These are phyloP conservation scores for Saccharomycopsis lassenensis DNA, from an alignment of 805 yeast species.

Conservation along the genomic window DNA sequence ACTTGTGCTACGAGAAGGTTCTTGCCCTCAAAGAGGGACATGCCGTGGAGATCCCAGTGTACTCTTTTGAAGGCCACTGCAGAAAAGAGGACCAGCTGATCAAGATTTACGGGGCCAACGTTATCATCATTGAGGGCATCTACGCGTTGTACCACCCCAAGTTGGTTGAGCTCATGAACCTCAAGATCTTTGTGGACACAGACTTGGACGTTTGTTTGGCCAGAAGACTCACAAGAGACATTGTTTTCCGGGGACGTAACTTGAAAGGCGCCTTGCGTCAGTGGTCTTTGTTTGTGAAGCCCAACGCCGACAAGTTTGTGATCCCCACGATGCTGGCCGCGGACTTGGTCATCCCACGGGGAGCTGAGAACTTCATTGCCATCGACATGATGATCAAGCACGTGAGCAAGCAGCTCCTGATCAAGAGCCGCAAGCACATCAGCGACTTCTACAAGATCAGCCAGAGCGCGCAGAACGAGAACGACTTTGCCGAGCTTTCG, in stretches of 20 bases:
- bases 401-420: conserved; percentile 55
- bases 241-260: conserved; percentile 77
- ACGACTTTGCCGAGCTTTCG: conserved; percentile 29
- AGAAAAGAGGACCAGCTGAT: conserved; percentile 53
- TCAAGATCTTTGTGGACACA: conserved; percentile 86
- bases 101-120: conserved; percentile 87
- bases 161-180: conserved; percentile 64
- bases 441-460: conserved; percentile 43
- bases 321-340: conserved; percentile 70
- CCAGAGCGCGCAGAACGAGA: conserved; percentile 9
- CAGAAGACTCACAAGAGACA: conserved; percentile 79
- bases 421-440: conserved; percentile 60
- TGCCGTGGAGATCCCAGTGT: conserved; percentile 53
- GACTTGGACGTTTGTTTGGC: conserved; percentile 90
- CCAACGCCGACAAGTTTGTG: conserved; percentile 70
- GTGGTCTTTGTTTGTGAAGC: conserved; percentile 88
- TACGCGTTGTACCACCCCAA: conserved; percentile 68
- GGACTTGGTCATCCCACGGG: conserved; percentile 84
- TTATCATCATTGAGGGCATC: conserved; percentile 85
- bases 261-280: conserved; percentile 72
- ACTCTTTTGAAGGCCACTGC: conserved; percentile 55
- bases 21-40: conserved; percentile 59
- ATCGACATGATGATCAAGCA: conserved; percentile 71
- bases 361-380: conserved; percentile 61
- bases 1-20: conserved; percentile 54